These are phyloP conservation scores for Boechera stricta DNA, from an alignment of 345 rosid species.

Conservation along the genomic window DNA sequence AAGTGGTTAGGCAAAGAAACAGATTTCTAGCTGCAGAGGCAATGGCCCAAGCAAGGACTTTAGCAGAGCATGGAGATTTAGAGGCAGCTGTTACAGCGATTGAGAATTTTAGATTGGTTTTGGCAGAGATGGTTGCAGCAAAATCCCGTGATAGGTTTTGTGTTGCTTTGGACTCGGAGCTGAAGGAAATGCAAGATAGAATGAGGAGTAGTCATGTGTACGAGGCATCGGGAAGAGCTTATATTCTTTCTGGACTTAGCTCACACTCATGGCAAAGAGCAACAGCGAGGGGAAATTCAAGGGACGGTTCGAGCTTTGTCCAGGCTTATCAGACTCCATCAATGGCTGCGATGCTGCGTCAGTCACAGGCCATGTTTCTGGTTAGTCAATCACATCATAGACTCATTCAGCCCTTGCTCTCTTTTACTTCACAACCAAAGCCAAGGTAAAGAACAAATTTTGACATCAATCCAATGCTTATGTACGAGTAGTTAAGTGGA, in stretches of 20 bases:
- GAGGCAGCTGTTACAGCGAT: conserved; percentile 63
- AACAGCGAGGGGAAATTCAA: conserved; percentile 71
- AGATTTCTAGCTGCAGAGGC: conserved; percentile 81
- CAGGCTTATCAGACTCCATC: conserved; percentile 77
- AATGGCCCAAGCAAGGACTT: conserved; percentile 65
- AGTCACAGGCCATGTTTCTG: conserved; percentile 58
- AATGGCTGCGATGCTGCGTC: conserved; percentile 81
- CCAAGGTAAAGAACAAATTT: conserved; percentile 56
- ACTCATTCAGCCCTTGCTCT: conserved; percentile 61
- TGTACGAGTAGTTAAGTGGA: conserved; percentile 9
- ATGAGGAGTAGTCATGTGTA: conserved; percentile 82
- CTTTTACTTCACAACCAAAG: conserved; percentile 61
- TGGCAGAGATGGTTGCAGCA: conserved; percentile 61
- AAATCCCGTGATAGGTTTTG: conserved; percentile 68
- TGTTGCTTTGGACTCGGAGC: conserved; percentile 79
- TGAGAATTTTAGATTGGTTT: conserved; percentile 55
- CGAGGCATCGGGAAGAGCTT: conserved; percentile 83
- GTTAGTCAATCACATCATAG: conserved; percentile 55
- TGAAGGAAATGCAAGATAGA: conserved; percentile 86
- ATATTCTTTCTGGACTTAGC: conserved; percentile 85
- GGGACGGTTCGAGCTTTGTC: conserved; percentile 68
- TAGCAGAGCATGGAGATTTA: conserved; percentile 76
- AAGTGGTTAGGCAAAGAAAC: conserved; percentile 85
- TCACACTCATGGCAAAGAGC: conserved; percentile 98
- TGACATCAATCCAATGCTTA: conserved; percentile 23